phyloP scores from a whole-genome alignment of 768 basidiomycete genomes.

The Russula griseocarnosa region DNA sequence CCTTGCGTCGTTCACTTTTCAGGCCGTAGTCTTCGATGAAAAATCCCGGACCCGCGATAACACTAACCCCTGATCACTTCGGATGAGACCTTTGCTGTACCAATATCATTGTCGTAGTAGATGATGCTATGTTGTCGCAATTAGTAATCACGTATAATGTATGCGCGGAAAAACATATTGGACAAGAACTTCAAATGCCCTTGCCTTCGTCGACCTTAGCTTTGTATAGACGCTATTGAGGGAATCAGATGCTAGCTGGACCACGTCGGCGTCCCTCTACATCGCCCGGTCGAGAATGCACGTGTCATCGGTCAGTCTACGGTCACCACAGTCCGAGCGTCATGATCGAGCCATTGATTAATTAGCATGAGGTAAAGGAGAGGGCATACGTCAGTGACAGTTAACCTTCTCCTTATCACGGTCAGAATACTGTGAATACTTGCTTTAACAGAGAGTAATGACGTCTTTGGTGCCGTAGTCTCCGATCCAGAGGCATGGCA shows the following conservation, averaged over 20 bases:
- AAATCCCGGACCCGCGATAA: too few species aligned
- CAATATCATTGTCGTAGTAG: too few species aligned
- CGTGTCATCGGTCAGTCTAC: slow-evolving; percentile 60
- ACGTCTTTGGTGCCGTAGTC: slow-evolving; percentile 64
- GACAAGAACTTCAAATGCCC: slow-evolving; percentile 81
- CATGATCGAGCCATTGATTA: not conserved
- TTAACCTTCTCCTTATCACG: slow-evolving; percentile 65
- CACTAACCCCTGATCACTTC: too few species aligned
- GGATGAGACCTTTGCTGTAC: too few species aligned
- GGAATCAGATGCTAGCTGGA: slow-evolving; percentile 64
- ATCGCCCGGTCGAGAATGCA: slow-evolving; percentile 60
- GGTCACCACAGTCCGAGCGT: not conserved
- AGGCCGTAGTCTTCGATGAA: too few species aligned
- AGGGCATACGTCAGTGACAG: slow-evolving; percentile 55
- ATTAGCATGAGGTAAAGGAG: not conserved
- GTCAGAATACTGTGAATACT: slow-evolving; percentile 72
- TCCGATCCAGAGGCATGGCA: slow-evolving; percentile 81
- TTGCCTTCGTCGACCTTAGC: slow-evolving; percentile 66
- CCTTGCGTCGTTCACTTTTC: too few species aligned
- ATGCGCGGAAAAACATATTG: slow-evolving; percentile 39
- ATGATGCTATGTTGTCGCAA: too few species aligned
- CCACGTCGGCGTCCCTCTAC: slow-evolving; percentile 67
- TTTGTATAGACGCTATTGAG: slow-evolving; percentile 76
- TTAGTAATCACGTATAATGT: not conserved
- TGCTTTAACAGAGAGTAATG: slow-evolving; percentile 46